These are phyloP conservation scores for Venturia effusa DNA, from an alignment of 2,329 filamentous ascomycete species.

Conservation along the genomic window DNA sequence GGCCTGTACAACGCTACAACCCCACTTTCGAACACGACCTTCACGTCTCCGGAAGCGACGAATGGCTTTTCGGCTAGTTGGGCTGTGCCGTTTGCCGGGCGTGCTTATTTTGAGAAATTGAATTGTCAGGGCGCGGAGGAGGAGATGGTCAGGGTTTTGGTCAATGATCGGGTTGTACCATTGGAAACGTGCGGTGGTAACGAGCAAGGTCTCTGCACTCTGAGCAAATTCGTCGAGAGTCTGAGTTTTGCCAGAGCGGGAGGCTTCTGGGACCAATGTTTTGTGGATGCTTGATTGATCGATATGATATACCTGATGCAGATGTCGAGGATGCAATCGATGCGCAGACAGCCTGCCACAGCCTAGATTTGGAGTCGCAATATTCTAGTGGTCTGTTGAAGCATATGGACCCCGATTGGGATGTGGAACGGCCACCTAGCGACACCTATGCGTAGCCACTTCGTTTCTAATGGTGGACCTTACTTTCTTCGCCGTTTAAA, in stretches of 20 bases:
- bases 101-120: conserved; percentile 86
- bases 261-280: conserved; percentile 63
- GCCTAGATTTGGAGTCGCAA: no score
- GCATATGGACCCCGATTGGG: no score
- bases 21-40: conserved; percentile 33
- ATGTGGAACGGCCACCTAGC: no score
- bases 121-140: conserved; percentile 46
- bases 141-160: conserved; percentile 65
- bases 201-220: conserved; percentile 55
- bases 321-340: no score
- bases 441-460: no score
- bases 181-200: conserved; percentile 62
- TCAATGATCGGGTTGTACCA: conserved; percentile 75
- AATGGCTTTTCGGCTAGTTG: conserved; percentile 66
- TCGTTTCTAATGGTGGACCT: no score
- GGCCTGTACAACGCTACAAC: conserved; percentile 62
- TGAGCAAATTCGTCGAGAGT: conserved; percentile 62
- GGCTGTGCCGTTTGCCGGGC: conserved; percentile 70
- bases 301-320: no score
- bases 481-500: no score
- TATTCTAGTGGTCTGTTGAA: no score
- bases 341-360: no score
- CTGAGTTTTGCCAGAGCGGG: conserved; percentile 61
- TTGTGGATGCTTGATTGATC: no score
- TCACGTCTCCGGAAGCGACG: conserved; percentile 41